Base-by-base conservation (phyloP, 352 stramenopile species). In the Globisporangium paroecandrum region DNA sequence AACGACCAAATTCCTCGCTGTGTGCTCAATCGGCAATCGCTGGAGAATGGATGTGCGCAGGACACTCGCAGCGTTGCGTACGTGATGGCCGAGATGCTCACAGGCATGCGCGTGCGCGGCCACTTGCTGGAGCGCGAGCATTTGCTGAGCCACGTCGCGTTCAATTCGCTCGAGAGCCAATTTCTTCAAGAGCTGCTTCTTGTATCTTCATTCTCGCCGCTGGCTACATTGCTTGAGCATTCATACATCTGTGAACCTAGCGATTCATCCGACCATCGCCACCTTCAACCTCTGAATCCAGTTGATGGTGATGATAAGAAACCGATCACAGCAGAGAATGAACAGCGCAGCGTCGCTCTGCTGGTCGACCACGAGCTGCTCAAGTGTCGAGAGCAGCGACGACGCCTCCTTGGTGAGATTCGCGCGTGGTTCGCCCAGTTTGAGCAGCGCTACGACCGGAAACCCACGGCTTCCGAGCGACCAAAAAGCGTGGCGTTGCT, bases 61-160 rank as follows among this genome's bases (percentile, higher is more conserved):
- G 82, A 90, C 57, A 32, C 85, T 2, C 72, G 79, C 34, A 87
- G 79, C 38, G 67, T 91, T 13, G 83, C 81, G 2, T 89, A 87
- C 51, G 65, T 91, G 27, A 75, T 89, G 65, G 49, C 78, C 7
- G 83, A 91, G 67, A 79, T 91, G 77, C 73, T 88, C 63, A 91
- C 81, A 2, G 80, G 78, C 20, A 57, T 71, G 38, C 75, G 76
- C 3, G 73, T 80, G 25, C 76, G 66, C 34, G 72, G 82, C 0
- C 34, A 56, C 32, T 56, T 78, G 7, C 71, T 87, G 38, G 70
- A 84, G 29, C 74, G 57, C 12, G 64, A 74, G 10, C 72, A 64
- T 4, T 32, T 90, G 6, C 47, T 85, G 9, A 54, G 22, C 13
- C 69, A 71, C 20, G 64, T 89, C 2, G 27, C 55, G 3, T 8